These are phyloP conservation scores for Laguncularia racemosa DNA, from an alignment of 345 rosid species.

Conservation along the genomic window DNA sequence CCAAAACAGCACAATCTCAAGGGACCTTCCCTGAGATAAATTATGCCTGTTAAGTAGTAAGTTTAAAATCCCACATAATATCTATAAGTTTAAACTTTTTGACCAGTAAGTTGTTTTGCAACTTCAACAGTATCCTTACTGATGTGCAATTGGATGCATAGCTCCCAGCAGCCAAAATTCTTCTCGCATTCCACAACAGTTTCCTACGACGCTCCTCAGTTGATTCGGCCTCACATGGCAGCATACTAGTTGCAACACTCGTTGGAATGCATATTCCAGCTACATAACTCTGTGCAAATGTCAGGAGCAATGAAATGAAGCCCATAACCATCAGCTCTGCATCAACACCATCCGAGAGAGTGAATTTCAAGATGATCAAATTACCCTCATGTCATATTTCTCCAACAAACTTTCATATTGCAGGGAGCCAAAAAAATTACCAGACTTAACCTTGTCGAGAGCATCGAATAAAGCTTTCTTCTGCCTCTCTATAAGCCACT, in stretches of 20 bases:
- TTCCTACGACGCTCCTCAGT: slow-evolving; percentile 21
- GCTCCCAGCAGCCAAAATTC: slow-evolving; percentile 36
- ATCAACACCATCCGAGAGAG: slow-evolving; percentile 3
- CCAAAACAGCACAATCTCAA: too few species aligned
- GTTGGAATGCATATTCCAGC: slow-evolving; percentile 56
- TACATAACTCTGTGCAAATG: slow-evolving; percentile 62
- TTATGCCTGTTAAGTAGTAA: too few species aligned
- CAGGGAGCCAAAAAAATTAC: slow-evolving; percentile 22
- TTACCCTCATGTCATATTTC: not conserved
- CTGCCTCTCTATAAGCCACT: slow-evolving; percentile 75
- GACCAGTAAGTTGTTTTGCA: too few species aligned
- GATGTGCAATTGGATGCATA: slow-evolving; percentile 33
- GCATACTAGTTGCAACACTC: slow-evolving; percentile 47
- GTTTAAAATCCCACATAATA: too few species aligned
- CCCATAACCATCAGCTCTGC: slow-evolving; percentile 96
- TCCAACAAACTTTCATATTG: not conserved
- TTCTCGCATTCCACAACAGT: slow-evolving; percentile 51
- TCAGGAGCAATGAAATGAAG: slow-evolving; percentile 81
- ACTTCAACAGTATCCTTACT: slow-evolving; percentile 17
- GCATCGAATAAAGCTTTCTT: slow-evolving; percentile 86
- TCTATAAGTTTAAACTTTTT: too few species aligned
- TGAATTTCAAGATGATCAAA: not conserved
- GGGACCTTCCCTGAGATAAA: too few species aligned
- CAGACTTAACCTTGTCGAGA: slow-evolving; percentile 79
- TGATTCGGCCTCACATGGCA: slow-evolving; percentile 46